Conservation (phyloP, 345 rosid genomes). For the Aquilaria malaccensis region DNA sequence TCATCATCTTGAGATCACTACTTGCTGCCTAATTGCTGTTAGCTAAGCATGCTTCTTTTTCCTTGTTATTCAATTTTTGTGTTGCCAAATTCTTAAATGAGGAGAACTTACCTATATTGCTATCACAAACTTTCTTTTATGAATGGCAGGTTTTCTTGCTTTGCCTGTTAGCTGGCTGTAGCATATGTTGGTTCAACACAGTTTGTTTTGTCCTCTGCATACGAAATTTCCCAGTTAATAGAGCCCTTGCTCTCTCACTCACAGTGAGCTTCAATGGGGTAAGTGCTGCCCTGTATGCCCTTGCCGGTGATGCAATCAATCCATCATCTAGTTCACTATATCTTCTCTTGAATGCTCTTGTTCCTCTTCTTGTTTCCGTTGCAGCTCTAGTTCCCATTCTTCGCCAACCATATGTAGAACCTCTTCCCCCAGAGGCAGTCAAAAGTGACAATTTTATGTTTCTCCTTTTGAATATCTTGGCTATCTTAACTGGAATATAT, state of each 20-base stretch:
- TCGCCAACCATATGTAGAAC: constrained; percentile 73
- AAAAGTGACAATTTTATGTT: constrained; percentile 70
- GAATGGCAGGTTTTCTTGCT: constrained; percentile 64
- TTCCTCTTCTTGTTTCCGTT: constrained; percentile 60
- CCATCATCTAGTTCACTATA: constrained; percentile 48
- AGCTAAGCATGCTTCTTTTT: too few species aligned
- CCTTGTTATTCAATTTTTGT: too few species aligned
- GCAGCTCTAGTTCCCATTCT: constrained; percentile 69
- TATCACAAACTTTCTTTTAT: background rate
- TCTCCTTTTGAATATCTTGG: constrained; percentile 59
- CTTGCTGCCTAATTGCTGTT: too few species aligned
- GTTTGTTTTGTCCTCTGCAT: constrained; percentile 92
- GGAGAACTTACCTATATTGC: too few species aligned
- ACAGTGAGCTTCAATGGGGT: constrained; percentile 94
- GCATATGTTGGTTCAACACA: constrained; percentile 99
- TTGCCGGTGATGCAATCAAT: constrained; percentile 62
- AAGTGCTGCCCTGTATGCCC: constrained; percentile 80
- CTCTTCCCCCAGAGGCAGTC: constrained; percentile 60
- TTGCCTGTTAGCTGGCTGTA: constrained; percentile 79
- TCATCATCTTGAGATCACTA: too few species aligned
- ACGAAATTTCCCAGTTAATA: constrained; percentile 63
- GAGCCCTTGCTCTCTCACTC: constrained; percentile 81
- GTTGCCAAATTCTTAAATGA: too few species aligned
- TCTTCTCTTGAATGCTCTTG: constrained; percentile 67
- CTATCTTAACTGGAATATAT: constrained; percentile 68